phyloP scores from a whole-genome alignment of 2,329 filamentous ascomycete species.

The Aspergillus flavus region DNA sequence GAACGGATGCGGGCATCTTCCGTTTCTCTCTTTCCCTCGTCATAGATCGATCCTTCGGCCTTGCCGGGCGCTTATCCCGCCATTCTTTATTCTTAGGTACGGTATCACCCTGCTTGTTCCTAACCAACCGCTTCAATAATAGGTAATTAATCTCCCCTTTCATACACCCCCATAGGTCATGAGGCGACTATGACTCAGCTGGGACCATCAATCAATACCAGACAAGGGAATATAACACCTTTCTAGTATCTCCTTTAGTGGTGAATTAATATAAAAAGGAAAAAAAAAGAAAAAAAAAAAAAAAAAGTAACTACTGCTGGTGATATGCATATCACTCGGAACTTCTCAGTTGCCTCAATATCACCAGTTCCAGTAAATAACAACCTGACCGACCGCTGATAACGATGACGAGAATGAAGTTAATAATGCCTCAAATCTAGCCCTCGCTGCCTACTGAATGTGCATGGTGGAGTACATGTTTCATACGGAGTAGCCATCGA shows the following conservation, averaged over 20 bases:
- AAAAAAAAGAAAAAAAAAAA: background rate
- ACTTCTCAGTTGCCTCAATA: background rate
- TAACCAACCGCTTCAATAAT: conserved; percentile 8
- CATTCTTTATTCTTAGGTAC: conserved; percentile 5
- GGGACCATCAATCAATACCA: background rate
- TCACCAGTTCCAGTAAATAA: background rate
- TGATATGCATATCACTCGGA: background rate
- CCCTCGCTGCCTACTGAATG: background rate
- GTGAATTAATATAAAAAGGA: background rate
- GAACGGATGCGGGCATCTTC: conserved; percentile 5
- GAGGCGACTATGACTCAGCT: background rate
- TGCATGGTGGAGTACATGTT: conserved; percentile 2
- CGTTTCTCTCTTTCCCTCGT: conserved; percentile 4
- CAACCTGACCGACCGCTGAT: background rate
- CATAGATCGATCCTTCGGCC: conserved; percentile 10
- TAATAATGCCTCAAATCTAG: conserved; percentile 6
- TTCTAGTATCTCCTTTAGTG: background rate
- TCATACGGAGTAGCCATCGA: background rate
- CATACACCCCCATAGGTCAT: background rate
- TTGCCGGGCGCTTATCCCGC: conserved; percentile 15
- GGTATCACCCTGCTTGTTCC: conserved; percentile 4
- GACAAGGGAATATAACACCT: background rate
- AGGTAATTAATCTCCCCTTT: background rate
- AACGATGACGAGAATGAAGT: background rate
- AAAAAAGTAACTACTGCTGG: background rate